Evolutionary conservation across 2,329 filamentous ascomycete species (phyloP).

Genomic region (Pseudogymnoascus sp.): DNA sequence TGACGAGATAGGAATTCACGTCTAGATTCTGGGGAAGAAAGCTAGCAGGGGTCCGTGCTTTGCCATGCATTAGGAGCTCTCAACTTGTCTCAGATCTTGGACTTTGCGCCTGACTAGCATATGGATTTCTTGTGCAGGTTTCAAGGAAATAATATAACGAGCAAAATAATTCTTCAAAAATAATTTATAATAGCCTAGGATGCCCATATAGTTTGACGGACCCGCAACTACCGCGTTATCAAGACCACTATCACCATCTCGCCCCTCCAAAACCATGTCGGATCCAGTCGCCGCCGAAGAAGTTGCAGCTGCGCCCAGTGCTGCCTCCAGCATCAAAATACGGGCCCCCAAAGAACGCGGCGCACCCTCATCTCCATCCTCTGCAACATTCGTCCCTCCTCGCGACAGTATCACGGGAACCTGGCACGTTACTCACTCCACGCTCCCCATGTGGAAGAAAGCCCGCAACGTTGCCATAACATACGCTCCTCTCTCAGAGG

Average conservation of each 20-base stretch:
- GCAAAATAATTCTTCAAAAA: background rate
- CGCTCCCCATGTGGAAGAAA: constrained; percentile 71
- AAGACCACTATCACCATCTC: background rate
- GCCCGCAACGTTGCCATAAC: constrained; percentile 75
- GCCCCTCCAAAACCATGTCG: background rate
- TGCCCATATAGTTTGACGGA: background rate
- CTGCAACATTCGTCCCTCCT: constrained; percentile 30
- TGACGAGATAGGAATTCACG: constrained; percentile 3
- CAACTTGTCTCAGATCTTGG: background rate
- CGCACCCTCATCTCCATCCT: constrained; percentile 21
- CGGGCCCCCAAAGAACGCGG: background rate
- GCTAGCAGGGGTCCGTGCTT: background rate
- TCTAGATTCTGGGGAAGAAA: constrained; percentile 1
- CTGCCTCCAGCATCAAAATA: background rate
- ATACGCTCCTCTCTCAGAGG: constrained; percentile 50
- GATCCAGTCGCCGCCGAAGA: background rate
- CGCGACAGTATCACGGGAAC: constrained; percentile 56
- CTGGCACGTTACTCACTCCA: constrained; percentile 70
- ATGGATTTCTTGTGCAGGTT: background rate
- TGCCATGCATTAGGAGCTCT: background rate
- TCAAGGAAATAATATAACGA: background rate
- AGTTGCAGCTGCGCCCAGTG: background rate
- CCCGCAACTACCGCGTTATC: background rate
- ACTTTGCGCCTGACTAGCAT: background rate
- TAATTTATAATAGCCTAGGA: background rate